Evolutionary conservation across 192 early-diverging fungal genomes (phyloP).

Genomic region (Linderina pennispora): DNA sequence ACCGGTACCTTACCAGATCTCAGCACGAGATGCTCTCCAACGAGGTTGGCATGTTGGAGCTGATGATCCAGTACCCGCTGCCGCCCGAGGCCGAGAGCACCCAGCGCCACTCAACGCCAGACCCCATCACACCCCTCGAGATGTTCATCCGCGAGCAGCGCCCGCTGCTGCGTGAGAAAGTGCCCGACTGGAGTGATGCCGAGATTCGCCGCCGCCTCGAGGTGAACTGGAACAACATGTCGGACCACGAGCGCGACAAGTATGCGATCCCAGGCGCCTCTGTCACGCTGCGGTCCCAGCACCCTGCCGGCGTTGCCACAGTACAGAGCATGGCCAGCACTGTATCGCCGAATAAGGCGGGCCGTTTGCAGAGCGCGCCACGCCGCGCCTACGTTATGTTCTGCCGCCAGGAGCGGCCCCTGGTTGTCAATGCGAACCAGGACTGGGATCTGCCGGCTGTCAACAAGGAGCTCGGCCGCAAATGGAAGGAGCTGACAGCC

Average conservation of each 20-base stretch:
- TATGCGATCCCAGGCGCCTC: constrained; percentile 7
- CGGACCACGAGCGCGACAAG: constrained; percentile 23
- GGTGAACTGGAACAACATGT: constrained; percentile 42
- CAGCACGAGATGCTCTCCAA: constrained; percentile 42
- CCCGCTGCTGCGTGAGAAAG: constrained; percentile 34
- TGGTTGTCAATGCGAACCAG: constrained; percentile 30
- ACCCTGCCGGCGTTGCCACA: background rate
- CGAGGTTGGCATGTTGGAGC: constrained; percentile 38
- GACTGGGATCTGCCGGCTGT: constrained; percentile 43
- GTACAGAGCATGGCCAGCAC: background rate
- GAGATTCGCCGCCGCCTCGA: constrained; percentile 36
- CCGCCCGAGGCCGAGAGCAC: constrained; percentile 18
- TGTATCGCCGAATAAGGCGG: background rate
- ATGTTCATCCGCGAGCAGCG: constrained; percentile 37
- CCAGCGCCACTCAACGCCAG: constrained; percentile 20
- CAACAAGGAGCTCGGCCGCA: constrained; percentile 47
- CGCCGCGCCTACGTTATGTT: constrained; percentile 47
- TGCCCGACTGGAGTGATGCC: constrained; percentile 43
- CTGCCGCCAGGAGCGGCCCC: constrained; percentile 35
- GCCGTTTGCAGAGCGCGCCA: constrained; percentile 21
- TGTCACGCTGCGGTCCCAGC: background rate
- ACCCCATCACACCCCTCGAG: constrained; percentile 20
- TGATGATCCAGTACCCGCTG: constrained; percentile 39
- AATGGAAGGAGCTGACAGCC: constrained; percentile 39
- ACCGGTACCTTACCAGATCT: constrained; percentile 33